Percentiles rank a stretch among this genome's conserved stretches.
Evolutionary conservation across 2,329 filamentous ascomycete genomes (phyloP).

Genomic region (Scortechinia acanthostroma): DNA sequence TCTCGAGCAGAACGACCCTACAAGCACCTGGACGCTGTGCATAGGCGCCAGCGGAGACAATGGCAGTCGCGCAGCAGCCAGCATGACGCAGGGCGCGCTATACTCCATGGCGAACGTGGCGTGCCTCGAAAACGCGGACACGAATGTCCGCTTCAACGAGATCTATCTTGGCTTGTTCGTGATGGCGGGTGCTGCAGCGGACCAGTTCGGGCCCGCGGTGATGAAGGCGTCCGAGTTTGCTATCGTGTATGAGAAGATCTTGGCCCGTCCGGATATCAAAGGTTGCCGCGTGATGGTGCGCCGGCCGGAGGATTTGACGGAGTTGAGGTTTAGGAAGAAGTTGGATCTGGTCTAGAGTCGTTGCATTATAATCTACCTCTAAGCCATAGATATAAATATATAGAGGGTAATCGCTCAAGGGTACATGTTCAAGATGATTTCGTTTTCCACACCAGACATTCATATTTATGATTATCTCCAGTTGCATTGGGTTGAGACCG

Average conservation of each 20-base stretch:
- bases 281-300: conserved; percentile 7
- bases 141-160: conserved; percentile 28
- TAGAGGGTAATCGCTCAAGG: too few relatives aligned
- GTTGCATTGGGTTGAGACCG: too few relatives aligned
- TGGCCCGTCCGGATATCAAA: conserved; percentile 7
- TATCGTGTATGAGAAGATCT: conserved; percentile 8
- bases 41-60: conserved; percentile 17
- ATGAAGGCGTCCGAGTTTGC: conserved; percentile 10
- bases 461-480: too few relatives aligned
- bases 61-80: conserved; percentile 11
- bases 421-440: too few relatives aligned
- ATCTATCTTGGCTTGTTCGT: conserved; percentile 21
- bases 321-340: conserved; percentile 7
- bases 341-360: too few relatives aligned
- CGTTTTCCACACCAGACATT: too few relatives aligned
- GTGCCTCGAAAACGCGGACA: conserved; percentile 13
- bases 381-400: too few relatives aligned
- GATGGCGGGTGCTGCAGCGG: conserved; percentile 12
- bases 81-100: conserved; percentile 24
- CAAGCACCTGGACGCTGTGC: conserved; percentile 21
- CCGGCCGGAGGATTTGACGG: conserved; percentile 3
- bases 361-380: too few relatives aligned
- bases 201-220: conserved; percentile 5
- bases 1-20: too few relatives aligned
- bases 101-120: conserved; percentile 21